Percentiles rank a stretch among this genome's conserved stretches.
phyloP scores from a whole-genome alignment of 1,139 yeast genomes.

The Yamadazyma atmosphaerica region DNA sequence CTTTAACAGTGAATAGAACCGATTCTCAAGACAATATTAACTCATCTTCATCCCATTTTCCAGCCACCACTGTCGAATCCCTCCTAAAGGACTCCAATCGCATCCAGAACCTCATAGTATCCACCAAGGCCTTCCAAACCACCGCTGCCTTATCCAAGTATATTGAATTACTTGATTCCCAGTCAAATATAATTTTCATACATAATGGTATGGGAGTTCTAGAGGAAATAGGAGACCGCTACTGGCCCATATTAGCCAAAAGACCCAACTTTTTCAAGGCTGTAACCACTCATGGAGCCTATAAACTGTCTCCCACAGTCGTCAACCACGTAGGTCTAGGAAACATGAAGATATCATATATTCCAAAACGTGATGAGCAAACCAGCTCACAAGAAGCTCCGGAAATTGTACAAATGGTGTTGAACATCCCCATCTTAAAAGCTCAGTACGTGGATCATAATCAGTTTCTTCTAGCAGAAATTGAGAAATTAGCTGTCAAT shows the following conservation, averaged over 20 bases:
- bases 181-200: conserved; percentile 61
- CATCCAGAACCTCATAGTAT: conserved; percentile 55
- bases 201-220: conserved; percentile 79
- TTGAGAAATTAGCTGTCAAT: conserved; percentile 73
- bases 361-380: conserved; percentile 18
- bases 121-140: conserved; percentile 66
- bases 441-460: conserved; percentile 48
- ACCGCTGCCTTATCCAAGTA: conserved; percentile 48
- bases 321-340: conserved; percentile 74
- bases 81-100: background rate
- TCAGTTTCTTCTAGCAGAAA: conserved; percentile 62
- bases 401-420: conserved; percentile 32
- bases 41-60: conserved; percentile 6
- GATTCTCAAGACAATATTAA: conserved; percentile 3
- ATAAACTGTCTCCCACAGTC: conserved; percentile 40
- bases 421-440: conserved; percentile 34
- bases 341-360: conserved; percentile 42
- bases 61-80: conserved; percentile 6
- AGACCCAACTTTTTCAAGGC: conserved; percentile 71
- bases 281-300: conserved; percentile 81
- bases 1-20: conserved; percentile 4
- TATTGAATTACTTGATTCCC: conserved; percentile 34
- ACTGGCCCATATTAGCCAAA: conserved; percentile 51
- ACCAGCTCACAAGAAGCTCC: conserved; percentile 21
- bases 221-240: conserved; percentile 47